phyloP scores from a whole-genome alignment of 1,284 basidiomycete species.

The Fomitopsis betulina region DNA sequence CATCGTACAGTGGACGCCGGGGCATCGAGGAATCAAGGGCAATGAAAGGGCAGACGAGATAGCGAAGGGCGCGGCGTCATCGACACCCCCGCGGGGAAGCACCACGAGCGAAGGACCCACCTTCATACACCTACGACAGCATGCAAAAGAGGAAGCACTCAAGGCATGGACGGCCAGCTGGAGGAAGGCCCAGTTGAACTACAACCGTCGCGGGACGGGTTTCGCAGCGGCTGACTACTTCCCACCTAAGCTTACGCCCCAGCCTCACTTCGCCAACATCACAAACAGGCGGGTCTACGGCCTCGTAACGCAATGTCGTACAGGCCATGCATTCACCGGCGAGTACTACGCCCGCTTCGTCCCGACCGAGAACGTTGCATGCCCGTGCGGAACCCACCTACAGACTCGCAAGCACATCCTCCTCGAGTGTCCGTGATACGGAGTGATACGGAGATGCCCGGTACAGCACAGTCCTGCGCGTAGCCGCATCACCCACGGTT shows the following conservation, averaged over 20 bases:
- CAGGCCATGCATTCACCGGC: slow-evolving; percentile 24
- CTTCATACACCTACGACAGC: background rate
- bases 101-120: background rate
- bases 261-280: slow-evolving; percentile 12
- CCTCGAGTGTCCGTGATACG: slow-evolving; percentile 21
- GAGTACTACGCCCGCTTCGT: slow-evolving; percentile 26
- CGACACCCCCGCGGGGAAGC: background rate
- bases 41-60: slow-evolving; percentile 28
- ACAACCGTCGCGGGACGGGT: slow-evolving; percentile 5
- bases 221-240: slow-evolving; percentile 24
- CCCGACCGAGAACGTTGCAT: slow-evolving; percentile 17
- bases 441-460: slow-evolving; percentile 13
- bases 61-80: slow-evolving; percentile 21
- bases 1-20: slow-evolving; percentile 23
- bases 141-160: slow-evolving; percentile 12
- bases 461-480: background rate
- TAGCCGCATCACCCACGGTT: background rate
- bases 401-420: slow-evolving; percentile 29
- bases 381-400: slow-evolving; percentile 23
- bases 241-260: slow-evolving; percentile 17
- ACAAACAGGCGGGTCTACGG: slow-evolving; percentile 13
- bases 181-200: background rate
- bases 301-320: slow-evolving; percentile 22
- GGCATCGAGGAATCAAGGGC: slow-evolving; percentile 25
- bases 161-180: background rate